These are phyloP conservation scores for Physaria fendleri DNA, from an alignment of 345 rosid species.

Conservation along the genomic window DNA sequence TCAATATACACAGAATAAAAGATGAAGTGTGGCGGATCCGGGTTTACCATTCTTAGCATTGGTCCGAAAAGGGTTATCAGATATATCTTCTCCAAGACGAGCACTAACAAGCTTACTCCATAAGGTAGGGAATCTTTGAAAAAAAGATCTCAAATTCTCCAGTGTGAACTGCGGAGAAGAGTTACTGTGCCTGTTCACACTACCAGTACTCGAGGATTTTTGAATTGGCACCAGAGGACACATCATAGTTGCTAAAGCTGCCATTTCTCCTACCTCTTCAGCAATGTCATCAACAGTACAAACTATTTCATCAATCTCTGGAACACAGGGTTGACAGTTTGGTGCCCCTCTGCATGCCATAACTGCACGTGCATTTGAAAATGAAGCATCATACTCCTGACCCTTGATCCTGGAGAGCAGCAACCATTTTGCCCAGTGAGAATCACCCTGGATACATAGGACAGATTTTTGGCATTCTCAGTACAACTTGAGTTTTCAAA, in stretches of 20 bases:
- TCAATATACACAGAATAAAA: slow-evolving; percentile 17
- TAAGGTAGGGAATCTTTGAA: slow-evolving; percentile 80
- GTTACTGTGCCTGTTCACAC: slow-evolving; percentile 69
- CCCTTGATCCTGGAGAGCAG: slow-evolving; percentile 82
- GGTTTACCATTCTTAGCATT: slow-evolving; percentile 61
- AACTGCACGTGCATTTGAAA: slow-evolving; percentile 78
- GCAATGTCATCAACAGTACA: slow-evolving; percentile 89
- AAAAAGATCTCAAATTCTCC: slow-evolving; percentile 73
- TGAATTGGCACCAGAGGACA: slow-evolving; percentile 69
- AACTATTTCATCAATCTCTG: slow-evolving; percentile 58
- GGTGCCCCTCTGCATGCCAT: slow-evolving; percentile 46
- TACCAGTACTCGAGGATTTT: slow-evolving; percentile 62
- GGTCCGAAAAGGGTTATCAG: slow-evolving; percentile 43
- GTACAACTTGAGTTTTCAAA: slow-evolving; percentile 1
- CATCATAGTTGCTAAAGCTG: slow-evolving; percentile 96
- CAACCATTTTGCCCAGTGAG: slow-evolving; percentile 97
- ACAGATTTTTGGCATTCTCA: slow-evolving; percentile 16
- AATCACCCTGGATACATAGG: slow-evolving; percentile 68
- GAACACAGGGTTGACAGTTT: slow-evolving; percentile 42
- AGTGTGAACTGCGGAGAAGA: slow-evolving; percentile 82
- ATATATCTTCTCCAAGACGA: slow-evolving; percentile 58
- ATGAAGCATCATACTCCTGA: slow-evolving; percentile 88
- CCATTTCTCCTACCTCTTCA: slow-evolving; percentile 93
- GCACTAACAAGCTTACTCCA: slow-evolving; percentile 80
- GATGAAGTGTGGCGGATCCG: slow-evolving; percentile 6